Base-by-base conservation (phyloP, 495 filamentous ascomycete genomes). In the Penicillium argentinense region DNA sequence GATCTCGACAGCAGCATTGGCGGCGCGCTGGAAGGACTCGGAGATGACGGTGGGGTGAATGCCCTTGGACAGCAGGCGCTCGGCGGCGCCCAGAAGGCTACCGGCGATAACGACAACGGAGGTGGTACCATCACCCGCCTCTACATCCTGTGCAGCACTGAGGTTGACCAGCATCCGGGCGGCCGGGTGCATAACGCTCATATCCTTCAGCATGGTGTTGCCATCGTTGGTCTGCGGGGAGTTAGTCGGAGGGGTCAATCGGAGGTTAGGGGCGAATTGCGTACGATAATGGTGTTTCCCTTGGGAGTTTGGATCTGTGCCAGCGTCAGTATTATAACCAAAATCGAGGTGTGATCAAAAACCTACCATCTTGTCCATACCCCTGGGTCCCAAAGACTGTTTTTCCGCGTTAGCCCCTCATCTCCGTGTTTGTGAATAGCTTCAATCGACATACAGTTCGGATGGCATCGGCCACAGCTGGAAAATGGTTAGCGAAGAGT, bases 111-210 rank as follows among this genome's bases (percentile, higher is more conserved):
- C 93, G 39, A 98, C 93, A 8, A 98, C 93, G 4, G 93, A 97
- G 26, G 93, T 98, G 45, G 93, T 98, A 66, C 93, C 93, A 72
- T 98, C 93, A 69, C 93, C 93, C 49, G 93, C 93, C 68, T 98
- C 93, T 49, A 98, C 88, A 77, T 98, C 93, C 68, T 98, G 93
- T 53, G 93, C 93, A 51, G 92, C 88, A 57, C 90, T 92, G 39
- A 98, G 81, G 63, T 98, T 91, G 54, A 98, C 93, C 42, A 98
- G 83, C 93, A 98, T 98, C 75, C 95, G 93, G 30, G 93, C 93
- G 45, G 93, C 91, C 27, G 93, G 93, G 67, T 98, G 93, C 89
- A 97, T 88, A 40, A 98, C 95, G 55, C 88, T 87, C 93, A 98
- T 97, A 77, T 91, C 88, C 70, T 86, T 93, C 62, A 98, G 73